Conservation (phyloP, 148 eudicot genomes). For the Bassia scoparia region DNA sequence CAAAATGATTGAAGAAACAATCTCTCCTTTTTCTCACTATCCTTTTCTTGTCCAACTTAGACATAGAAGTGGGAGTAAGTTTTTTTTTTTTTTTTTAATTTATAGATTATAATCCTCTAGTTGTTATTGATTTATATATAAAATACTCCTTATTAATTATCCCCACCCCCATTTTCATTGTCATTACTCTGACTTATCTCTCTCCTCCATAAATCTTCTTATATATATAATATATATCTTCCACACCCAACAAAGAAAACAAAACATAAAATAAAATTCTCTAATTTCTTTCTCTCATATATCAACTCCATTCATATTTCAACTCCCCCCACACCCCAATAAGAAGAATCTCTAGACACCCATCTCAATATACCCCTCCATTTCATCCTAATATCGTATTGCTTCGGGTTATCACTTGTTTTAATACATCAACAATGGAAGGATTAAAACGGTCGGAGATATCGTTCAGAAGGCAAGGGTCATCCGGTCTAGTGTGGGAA, state of each 20-base stretch:
- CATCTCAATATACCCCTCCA: not conserved
- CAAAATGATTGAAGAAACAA: not conserved
- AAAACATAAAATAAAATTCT: too few relatives aligned
- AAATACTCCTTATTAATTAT: not conserved
- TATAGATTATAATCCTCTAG: conserved; percentile 24
- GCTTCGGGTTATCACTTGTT: too few relatives aligned
- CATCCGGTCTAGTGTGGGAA: conserved; percentile 87
- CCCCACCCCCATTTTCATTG: not conserved
- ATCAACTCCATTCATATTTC: conserved; percentile 14
- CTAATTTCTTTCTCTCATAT: not conserved
- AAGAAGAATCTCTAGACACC: conserved; percentile 20
- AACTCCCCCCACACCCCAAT: conserved; percentile 8
- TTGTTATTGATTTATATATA: conserved; percentile 1
- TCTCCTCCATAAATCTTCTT: too few relatives aligned
- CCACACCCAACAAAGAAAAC: not conserved
- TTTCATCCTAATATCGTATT: too few relatives aligned
- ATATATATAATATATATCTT: not conserved
- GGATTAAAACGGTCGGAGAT: conserved; percentile 63
- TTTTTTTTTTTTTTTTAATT: too few relatives aligned
- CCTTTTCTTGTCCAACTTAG: conserved; percentile 6
- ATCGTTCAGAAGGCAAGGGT: conserved; percentile 70
- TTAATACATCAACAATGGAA: too few relatives aligned
- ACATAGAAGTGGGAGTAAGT: conserved; percentile 25
- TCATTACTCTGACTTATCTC: not conserved
- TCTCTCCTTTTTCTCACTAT: not conserved